Base-by-base conservation (phyloP, 768 basidiomycete species). In the Amanita polypyramis region DNA sequence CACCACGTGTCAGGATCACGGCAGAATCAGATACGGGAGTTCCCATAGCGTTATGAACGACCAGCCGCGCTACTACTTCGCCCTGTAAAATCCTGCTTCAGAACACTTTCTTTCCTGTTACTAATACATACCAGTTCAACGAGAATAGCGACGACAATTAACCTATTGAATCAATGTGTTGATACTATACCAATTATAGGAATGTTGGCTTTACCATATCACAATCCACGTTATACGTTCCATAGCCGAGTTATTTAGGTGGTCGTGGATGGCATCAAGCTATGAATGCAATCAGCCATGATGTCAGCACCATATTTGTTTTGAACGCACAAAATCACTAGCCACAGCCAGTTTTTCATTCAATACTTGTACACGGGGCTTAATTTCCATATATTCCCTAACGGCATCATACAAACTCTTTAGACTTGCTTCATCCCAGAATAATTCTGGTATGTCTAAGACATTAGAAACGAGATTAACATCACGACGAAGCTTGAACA, bases 341-440 rank as follows among this genome's bases (percentile, higher is more conserved):
- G 88, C 86, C 5, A 93, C 85, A 3, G 79, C 82, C 32, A 96
- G 65, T 53, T 89, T 85, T 60, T 95, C 93, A 60, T 94, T 95
- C 54, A 97, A 64, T 9, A 82, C 85, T 60, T 83, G 77, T 25
- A 94, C 91, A 30, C 94, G 65, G 3, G 74, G 78, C 30, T 77
- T 80, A 45, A 96, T 91, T 64, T 97, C 94, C 76, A 96, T 90
- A 59, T 97, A 97, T 55, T 93, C 93, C 49, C 91, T 71, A 40
- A 94, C 91, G 0, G 92, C 91, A 55, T 92, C 89, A 59, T 97
- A 97, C 30, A 97, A 64, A 23, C 80, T 85, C 57, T 86, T 85
- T 55, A 95, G 66, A 54, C 85, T 92, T 9, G 91, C 92, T 60
- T 95, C 93, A 44, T 80, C 83, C 94, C 93, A 96, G 63, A 97